Evolutionary conservation across 2,329 filamentous ascomycete genomes (phyloP), one percentile per base, ranked within the genome.

Genomic region (Xylaria sp.): DNA sequence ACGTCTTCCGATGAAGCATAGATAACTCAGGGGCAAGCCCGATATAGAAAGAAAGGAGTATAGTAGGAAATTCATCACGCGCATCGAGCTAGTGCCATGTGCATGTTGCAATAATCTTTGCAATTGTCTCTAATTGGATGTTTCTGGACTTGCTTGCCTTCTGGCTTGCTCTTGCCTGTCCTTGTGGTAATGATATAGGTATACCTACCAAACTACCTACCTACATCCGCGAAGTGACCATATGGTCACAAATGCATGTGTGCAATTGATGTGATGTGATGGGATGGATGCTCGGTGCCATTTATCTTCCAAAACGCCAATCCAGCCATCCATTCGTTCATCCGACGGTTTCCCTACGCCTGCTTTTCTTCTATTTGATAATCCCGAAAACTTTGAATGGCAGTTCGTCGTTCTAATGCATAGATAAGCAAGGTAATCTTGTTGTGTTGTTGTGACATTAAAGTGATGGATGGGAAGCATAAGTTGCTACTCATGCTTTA

Each of bases 221-320:
- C 41, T 46, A 18, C 41, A 18, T 46, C 18, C 15, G 15, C 18
- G 18, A 7, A 46, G 41, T 46, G 41, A 46, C 41, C 41, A 18
- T 46, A 18, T 13, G 15, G 41, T 46, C 41, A 46, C 41, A 46
- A 18, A n/a, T 18, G 15, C 18, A 46, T 46, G 15, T 46, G 18
- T 46, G 15, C 13, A 18, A 46, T 46, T n/a, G 7, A 37, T 37
- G 34, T 37, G 10, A 37, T 37, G 34, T 37, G 34, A 37, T 37
- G 34, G 8, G 34, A 37, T 37, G 41, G 18, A 46, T 18, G 15
- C 41, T 46, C 15, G 5, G 15, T 46, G 41, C 41, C 41, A n/a
- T 46, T 15, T 51, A 51, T 18, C 3, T 55, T 63, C 63, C 64
- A 20, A 57, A 70, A 70, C 65, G 62, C 62, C 62, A 54, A 41